phyloP scores from a whole-genome alignment of 805 yeast genomes.

The Nakazawaea anatomiae region DNA sequence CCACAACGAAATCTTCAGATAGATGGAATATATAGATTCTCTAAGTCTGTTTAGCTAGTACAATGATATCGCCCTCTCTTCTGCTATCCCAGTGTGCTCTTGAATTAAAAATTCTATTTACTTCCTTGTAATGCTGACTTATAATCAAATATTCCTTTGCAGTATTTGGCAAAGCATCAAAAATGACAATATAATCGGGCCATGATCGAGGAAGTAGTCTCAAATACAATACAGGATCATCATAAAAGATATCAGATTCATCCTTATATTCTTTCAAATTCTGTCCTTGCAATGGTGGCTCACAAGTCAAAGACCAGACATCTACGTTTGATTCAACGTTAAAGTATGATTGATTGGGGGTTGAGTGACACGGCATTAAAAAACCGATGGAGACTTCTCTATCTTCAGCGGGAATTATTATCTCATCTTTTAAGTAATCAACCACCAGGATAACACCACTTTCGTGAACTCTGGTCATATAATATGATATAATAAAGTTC shows the following conservation, averaged over 20 bases:
- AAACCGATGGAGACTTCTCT: constrained; percentile 54
- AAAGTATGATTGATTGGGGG: constrained; percentile 87
- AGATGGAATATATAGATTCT: constrained; percentile 5
- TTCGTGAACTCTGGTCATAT: constrained; percentile 69
- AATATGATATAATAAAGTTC: constrained; percentile 11
- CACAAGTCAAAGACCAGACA: constrained; percentile 85
- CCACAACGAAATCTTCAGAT: not conserved
- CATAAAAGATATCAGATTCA: constrained; percentile 82
- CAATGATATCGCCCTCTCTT: constrained; percentile 71
- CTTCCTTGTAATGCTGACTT: constrained; percentile 33
- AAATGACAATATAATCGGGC: constrained; percentile 73
- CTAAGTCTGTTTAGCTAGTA: constrained; percentile 30
- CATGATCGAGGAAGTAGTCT: constrained; percentile 43
- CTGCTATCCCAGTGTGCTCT: constrained; percentile 83
- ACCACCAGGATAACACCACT: constrained; percentile 76
- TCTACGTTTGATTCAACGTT: constrained; percentile 45
- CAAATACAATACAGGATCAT: constrained; percentile 54
- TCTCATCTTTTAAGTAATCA: constrained; percentile 35
- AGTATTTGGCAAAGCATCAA: constrained; percentile 52
- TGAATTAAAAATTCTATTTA: constrained; percentile 66
- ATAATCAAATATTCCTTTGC: constrained; percentile 34
- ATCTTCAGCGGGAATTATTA: constrained; percentile 18
- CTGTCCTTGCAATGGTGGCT: constrained; percentile 64
- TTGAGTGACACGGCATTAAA: constrained; percentile 93
- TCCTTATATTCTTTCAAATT: constrained; percentile 56